These are phyloP conservation scores for Neckera pumila DNA, from an alignment of 225 moss, liverwort and hornwort genomes.

Conservation along the genomic window DNA sequence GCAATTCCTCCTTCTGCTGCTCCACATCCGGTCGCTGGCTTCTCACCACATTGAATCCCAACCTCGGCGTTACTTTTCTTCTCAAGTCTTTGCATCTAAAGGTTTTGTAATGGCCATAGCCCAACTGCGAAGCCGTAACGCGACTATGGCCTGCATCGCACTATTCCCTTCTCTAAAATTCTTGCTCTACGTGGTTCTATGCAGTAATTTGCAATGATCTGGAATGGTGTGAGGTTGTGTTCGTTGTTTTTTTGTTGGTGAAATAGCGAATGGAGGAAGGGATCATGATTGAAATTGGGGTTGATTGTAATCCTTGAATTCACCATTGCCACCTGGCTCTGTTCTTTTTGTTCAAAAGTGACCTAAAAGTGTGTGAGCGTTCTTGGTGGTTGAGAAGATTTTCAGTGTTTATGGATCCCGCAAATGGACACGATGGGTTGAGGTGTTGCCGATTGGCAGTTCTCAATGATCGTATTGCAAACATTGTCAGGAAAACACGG, in stretches of 20 bases:
- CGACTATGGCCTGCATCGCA: constrained; percentile 21
- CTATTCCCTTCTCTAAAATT: background rate
- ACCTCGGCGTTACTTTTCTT: background rate
- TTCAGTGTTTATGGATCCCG: background rate
- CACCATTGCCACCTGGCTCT: background rate
- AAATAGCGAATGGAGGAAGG: background rate
- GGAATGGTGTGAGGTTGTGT: background rate
- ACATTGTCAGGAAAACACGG: background rate
- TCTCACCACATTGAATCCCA: background rate
- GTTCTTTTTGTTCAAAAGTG: background rate
- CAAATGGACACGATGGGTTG: background rate
- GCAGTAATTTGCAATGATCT: background rate
- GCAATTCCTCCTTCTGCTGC: constrained; percentile 8
- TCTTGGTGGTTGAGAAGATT: background rate
- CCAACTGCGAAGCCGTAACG: background rate
- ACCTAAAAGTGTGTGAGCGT: background rate
- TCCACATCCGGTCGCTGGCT: constrained; percentile 26
- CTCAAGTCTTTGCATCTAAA: background rate
- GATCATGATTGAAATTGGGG: background rate
- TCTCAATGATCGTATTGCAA: background rate
- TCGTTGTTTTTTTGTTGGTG: background rate
- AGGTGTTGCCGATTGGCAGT: background rate
- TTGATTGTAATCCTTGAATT: background rate
- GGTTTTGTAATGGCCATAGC: background rate
- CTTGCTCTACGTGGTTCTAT: background rate